Conservation (phyloP, 1,139 yeast genomes). For the Kluyveromyces sp. region DNA sequence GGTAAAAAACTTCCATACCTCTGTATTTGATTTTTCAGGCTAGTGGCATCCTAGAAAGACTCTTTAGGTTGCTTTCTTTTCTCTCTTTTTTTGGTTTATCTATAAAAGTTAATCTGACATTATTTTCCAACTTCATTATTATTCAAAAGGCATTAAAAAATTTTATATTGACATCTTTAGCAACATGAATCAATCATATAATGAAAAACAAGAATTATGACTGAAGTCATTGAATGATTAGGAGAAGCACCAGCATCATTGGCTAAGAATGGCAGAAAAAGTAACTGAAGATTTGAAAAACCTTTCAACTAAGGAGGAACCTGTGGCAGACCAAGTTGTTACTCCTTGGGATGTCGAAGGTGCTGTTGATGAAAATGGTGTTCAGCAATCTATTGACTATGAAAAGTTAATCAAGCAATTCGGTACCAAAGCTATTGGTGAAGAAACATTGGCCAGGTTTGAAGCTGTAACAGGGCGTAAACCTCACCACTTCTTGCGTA, state of each 20-base stretch:
- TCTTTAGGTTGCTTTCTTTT: no score
- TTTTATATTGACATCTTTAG: no score
- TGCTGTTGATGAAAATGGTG: slow-evolving; percentile 84
- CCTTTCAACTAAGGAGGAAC: background rate
- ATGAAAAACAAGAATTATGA: no score
- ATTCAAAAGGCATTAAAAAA: no score
- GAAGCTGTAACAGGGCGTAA: slow-evolving; percentile 74
- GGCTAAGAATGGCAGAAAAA: slow-evolving; percentile 1
- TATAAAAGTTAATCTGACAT: no score
- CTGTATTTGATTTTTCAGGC: no score
- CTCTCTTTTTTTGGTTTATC: no score
- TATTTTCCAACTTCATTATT: no score
- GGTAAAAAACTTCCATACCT: no score
- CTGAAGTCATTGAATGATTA: no score
- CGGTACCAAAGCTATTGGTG: slow-evolving; percentile 71
- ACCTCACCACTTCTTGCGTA: slow-evolving; percentile 87
- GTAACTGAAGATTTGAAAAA: background rate
- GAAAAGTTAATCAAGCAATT: slow-evolving; percentile 78
- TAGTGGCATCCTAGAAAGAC: no score
- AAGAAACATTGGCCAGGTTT: slow-evolving; percentile 70
- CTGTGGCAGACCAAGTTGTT: slow-evolving; percentile 52
- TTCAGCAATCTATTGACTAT: slow-evolving; percentile 82
- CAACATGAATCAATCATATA: no score
- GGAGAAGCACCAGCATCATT: background rate
- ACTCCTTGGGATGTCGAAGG: slow-evolving; percentile 99